phyloP scores from a whole-genome alignment of 2,329 filamentous ascomycete species.

The Malbranchea zuffiana region DNA sequence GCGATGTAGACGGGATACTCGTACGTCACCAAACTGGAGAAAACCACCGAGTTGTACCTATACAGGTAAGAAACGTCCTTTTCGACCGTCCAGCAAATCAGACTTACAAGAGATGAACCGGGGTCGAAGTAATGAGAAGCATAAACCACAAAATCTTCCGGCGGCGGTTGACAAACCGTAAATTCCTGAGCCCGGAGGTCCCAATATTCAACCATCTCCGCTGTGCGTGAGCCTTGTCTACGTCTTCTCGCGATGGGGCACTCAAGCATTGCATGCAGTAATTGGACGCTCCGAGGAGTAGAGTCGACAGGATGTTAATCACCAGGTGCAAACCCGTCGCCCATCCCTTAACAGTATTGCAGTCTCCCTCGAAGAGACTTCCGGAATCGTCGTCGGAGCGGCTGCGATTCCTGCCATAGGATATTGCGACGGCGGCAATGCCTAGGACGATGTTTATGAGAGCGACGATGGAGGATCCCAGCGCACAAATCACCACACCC shows the following conservation, averaged over 20 bases:
- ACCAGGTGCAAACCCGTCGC: slow-evolving; percentile 26
- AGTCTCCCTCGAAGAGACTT: no score
- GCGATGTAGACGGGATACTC: slow-evolving; percentile 16
- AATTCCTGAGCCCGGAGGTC: slow-evolving; percentile 21
- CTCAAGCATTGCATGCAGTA: slow-evolving; percentile 28
- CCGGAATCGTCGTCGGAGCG: no score
- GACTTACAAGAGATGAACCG: slow-evolving; percentile 15
- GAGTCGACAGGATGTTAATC: slow-evolving; percentile 28
- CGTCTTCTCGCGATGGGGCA: slow-evolving; percentile 23
- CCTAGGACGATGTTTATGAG: no score
- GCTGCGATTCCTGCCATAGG: no score
- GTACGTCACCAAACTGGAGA: slow-evolving; percentile 15
- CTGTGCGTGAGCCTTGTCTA: slow-evolving; percentile 23
- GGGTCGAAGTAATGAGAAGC: slow-evolving; percentile 11
- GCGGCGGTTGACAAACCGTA: slow-evolving; percentile 10
- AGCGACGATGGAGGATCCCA: no score
- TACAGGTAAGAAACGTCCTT: not conserved
- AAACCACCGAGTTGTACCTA: slow-evolving; percentile 18
- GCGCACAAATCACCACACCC: no score
- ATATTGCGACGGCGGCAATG: no score
- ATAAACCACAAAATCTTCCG: slow-evolving; percentile 10
- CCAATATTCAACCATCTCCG: slow-evolving; percentile 25
- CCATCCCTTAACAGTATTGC: no score
- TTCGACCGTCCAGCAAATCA: not conserved
- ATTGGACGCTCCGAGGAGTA: slow-evolving; percentile 25